phyloP scores from a whole-genome alignment of 805 yeast genomes.

The Starmerella cellae region DNA sequence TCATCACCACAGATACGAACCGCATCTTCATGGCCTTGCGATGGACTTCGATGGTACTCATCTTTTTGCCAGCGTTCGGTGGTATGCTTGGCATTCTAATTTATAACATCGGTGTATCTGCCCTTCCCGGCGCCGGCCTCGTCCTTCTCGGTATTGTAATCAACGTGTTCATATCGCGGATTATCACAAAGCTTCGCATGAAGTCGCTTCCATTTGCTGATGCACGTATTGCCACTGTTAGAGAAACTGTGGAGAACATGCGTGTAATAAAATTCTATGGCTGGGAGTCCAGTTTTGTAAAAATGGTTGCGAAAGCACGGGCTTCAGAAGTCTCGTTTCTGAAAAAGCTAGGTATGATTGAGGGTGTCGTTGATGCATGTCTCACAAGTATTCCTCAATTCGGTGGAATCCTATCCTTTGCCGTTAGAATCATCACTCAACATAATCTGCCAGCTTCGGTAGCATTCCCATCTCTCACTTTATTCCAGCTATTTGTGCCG shows the following conservation, averaged over 20 bases:
- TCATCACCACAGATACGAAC: conserved; percentile 70
- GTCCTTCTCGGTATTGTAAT: conserved; percentile 27
- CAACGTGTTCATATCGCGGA: conserved; percentile 38
- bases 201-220: conserved; percentile 59
- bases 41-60: conserved; percentile 18
- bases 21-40: conserved; percentile 47
- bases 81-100: conserved; percentile 51
- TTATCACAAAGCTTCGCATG: conserved; percentile 42
- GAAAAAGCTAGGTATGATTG: conserved; percentile 47
- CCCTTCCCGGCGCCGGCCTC: conserved; percentile 58
- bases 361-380: conserved; percentile 51
- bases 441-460: conserved; percentile 40
- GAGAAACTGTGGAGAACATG: conserved; percentile 66
- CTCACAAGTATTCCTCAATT: conserved; percentile 56
- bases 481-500: conserved; percentile 59
- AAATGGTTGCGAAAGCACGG: conserved; percentile 44
- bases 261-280: conserved; percentile 78
- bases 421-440: conserved; percentile 36
- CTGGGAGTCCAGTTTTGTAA: conserved; percentile 74
- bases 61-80: conserved; percentile 18
- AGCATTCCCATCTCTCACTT: conserved; percentile 56
- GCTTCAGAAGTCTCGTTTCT: conserved; percentile 47
- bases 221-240: conserved; percentile 56
- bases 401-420: conserved; percentile 52
- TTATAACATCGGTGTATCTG: conserved; percentile 56